These are phyloP conservation scores for Globisporangium uncinulatum DNA, from an alignment of 352 stramenopile species.

Conservation along the genomic window DNA sequence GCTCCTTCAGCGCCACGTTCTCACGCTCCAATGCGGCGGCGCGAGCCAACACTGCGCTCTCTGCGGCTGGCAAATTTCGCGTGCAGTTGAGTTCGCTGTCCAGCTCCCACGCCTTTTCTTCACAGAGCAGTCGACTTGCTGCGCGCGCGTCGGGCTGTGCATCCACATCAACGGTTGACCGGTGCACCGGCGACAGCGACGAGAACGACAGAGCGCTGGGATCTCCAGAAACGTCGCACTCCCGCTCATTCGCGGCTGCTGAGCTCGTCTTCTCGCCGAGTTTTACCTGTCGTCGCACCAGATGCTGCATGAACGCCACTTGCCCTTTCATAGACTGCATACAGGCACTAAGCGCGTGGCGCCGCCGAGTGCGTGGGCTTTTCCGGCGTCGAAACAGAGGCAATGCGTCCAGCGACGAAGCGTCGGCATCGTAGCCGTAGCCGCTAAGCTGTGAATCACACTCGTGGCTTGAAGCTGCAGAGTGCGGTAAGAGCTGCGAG, in stretches of 20 bases:
- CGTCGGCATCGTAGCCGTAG: conserved; percentile 3
- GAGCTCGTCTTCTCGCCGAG: conserved; percentile 1
- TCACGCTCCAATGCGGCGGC: conserved; percentile 9
- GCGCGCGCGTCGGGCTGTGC: conserved; percentile 2
- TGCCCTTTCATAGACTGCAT: conserved; percentile 17
- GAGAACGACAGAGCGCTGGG: conserved; percentile 12
- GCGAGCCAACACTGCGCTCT: background rate
- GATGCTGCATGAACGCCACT: conserved; percentile 12
- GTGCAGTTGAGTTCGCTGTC: background rate
- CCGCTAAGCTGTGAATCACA: background rate
- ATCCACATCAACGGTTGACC: conserved; percentile 4
- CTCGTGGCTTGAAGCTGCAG: background rate
- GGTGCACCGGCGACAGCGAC: conserved; percentile 12
- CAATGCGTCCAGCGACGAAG: background rate
- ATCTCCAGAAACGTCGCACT: background rate
- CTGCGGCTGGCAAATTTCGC: background rate
- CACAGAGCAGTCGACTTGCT: conserved; percentile 6
- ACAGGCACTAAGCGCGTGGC: conserved; percentile 7
- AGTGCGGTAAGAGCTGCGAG: background rate
- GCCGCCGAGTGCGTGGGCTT: conserved; percentile 8
- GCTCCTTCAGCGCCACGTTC: conserved; percentile 6
- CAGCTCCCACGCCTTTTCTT: conserved; percentile 6
- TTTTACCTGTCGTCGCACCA: conserved; percentile 5
- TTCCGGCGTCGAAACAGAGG: conserved; percentile 1
- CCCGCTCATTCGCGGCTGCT: background rate